Evolutionary conservation across 2,329 filamentous ascomycete genomes (phyloP), one percentile per base, ranked within the genome.

Genomic region (Cordyceps fumosorosea): DNA sequence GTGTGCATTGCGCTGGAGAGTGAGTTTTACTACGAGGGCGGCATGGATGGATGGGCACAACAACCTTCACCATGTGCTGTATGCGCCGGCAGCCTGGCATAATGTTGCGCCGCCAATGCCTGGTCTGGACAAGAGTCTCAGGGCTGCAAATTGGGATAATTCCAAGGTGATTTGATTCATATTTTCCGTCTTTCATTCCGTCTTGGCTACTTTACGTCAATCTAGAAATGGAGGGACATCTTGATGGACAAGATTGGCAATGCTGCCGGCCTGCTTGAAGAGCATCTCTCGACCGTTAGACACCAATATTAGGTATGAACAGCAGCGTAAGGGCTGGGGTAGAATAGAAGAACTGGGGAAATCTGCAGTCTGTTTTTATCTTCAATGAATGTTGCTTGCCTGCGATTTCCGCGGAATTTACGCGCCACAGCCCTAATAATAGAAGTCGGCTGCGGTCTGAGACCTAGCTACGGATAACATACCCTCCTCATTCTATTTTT

Each of bases 31-130:
- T 53, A 60, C 37, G 56, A 60, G 42, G 48, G n/a, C 5, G 56
- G 56, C 37, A 60, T 60, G 56, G 56, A 53, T 60, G 56, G 56
- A 53, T 10, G 56, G 56, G 3, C 52, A 59, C 37, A 40, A 42
- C 18, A 44, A 47, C 12, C 37, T 60, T n/a, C 56, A 60, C 37
- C 56, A 60, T 32, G 56, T 60, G 3, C 32, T 60, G 8, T 60
- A 32, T 22, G 56, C 47, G 14, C 56, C 56, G 1, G 34, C 47
- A 3, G 56, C 47, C 3, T 52, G 56, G 56, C 56, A 53, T 24
- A 60, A 34, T 34, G 22, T 32, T 18, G 56, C 56, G 18, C 22
- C 18, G 14, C 47, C 56, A 22, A 60, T 60, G 56, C 56, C 47
- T 8, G 56, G 56, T 10, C 18, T 60, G 6, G 56, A 60, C n/a